Percentiles rank a stretch among this genome's conserved stretches.
Evolutionary conservation across 2,329 filamentous ascomycete species (phyloP).

Genomic region (Aspergillus oerlinghausenensis): DNA sequence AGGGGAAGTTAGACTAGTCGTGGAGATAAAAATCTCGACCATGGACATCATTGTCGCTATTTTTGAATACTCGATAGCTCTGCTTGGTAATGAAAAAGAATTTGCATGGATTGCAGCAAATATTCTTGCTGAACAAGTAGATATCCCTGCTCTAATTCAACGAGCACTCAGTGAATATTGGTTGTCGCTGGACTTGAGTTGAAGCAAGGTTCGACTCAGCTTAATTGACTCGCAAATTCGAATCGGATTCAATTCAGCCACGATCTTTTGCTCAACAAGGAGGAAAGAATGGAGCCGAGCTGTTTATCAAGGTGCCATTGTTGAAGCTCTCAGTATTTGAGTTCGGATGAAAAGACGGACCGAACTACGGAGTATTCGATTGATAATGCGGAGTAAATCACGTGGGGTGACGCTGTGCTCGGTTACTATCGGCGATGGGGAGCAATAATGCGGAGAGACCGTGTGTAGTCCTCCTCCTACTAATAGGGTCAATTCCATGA

Average conservation of each 20-base stretch:
- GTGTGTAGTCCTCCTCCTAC: background rate
- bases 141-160: background rate
- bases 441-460: constrained; percentile 11
- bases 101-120: background rate
- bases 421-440: constrained; percentile 21
- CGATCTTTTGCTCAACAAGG: background rate
- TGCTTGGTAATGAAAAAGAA: background rate
- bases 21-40: background rate
- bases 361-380: background rate
- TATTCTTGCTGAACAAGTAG: background rate
- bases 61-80: background rate
- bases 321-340: background rate
- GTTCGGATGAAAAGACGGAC: constrained; percentile 5
- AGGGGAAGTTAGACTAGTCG: background rate
- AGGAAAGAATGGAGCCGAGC: background rate
- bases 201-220: background rate
- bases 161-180: background rate
- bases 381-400: constrained; percentile 20
- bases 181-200: background rate
- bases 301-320: background rate
- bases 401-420: constrained; percentile 19
- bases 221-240: background rate
- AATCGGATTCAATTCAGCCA: background rate
- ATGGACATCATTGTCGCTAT: background rate
- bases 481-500: constrained; percentile 3